A percentile compares a stretch with the other conserved stretches of the same genome.
Evolutionary conservation across 352 stramenopile genomes (phyloP).

Genomic region (Phytophthora sp.): DNA sequence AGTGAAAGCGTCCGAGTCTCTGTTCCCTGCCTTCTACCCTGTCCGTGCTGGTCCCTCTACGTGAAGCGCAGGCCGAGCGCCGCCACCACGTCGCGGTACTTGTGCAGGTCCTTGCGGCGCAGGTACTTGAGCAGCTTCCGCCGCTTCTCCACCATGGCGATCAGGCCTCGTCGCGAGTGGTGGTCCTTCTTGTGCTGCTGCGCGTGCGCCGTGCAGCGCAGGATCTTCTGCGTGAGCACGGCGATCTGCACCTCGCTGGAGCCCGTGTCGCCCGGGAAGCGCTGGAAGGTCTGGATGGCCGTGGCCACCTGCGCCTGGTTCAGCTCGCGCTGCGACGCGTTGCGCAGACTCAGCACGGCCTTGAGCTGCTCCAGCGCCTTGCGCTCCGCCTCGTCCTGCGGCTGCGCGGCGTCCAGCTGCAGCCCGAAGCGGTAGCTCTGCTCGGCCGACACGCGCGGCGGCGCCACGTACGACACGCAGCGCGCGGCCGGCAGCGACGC

Average conservation of each 20-base stretch:
- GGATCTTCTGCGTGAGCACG: slow-evolving; percentile 87
- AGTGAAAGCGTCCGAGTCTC: neutral
- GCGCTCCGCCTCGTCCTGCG: slow-evolving; percentile 46
- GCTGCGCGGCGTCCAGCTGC: slow-evolving; percentile 52
- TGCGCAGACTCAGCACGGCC: slow-evolving; percentile 73
- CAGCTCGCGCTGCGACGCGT: slow-evolving; percentile 83
- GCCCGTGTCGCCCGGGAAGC: slow-evolving; percentile 85
- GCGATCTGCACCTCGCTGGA: slow-evolving; percentile 89
- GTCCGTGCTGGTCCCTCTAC: slow-evolving; percentile 28
- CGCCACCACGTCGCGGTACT: slow-evolving; percentile 80
- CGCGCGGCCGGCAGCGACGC: slow-evolving; percentile 13
- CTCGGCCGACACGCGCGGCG: slow-evolving; percentile 54
- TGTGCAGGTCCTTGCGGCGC: slow-evolving; percentile 79
- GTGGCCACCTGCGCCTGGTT: slow-evolving; percentile 84
- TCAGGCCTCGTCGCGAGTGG: slow-evolving; percentile 84
- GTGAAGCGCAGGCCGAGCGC: slow-evolving; percentile 82
- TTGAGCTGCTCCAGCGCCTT: slow-evolving; percentile 62
- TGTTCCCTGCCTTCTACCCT: slow-evolving; percentile 7
- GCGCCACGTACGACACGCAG: slow-evolving; percentile 69
- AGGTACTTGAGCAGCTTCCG: slow-evolving; percentile 89
- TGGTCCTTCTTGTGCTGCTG: slow-evolving; percentile 88
- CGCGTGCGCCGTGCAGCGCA: slow-evolving; percentile 77
- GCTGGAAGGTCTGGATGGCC: slow-evolving; percentile 87
- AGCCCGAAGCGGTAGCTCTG: slow-evolving; percentile 75
- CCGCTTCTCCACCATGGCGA: slow-evolving; percentile 87